Percentiles rank a stretch among this genome's conserved stretches.
Evolutionary conservation across 306 rosid genomes (phyloP).

Genomic region (Coriaria nepalensis): DNA sequence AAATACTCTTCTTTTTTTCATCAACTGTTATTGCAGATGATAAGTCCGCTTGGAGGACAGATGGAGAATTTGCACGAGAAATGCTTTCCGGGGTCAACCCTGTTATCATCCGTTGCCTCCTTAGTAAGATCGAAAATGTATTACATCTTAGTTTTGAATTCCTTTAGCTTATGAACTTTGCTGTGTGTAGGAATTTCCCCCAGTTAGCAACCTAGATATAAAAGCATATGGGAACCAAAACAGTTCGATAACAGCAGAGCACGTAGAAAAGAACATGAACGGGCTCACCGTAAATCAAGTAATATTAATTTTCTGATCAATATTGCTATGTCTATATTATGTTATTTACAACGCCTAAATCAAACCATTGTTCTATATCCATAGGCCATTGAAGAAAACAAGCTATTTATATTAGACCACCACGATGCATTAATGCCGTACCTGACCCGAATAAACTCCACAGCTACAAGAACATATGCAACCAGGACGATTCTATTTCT

Average conservation of each 20-base stretch:
- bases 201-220: constrained; percentile 58
- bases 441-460: constrained; percentile 66
- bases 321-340: background rate
- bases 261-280: constrained; percentile 39
- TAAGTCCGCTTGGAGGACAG: constrained; percentile 85
- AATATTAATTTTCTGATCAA: constrained; percentile 6
- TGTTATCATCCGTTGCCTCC: constrained; percentile 55
- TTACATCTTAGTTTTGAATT: background rate
- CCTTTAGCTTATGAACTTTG: background rate
- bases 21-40: constrained; percentile 25
- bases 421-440: constrained; percentile 78
- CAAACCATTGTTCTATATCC: constrained; percentile 1
- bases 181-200: constrained; percentile 64
- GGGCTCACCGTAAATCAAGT: constrained; percentile 57
- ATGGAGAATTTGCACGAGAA: constrained; percentile 80
- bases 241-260: constrained; percentile 50
- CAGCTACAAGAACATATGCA: constrained; percentile 68
- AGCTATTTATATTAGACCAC: constrained; percentile 66
- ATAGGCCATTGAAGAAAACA: constrained; percentile 56
- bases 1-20: background rate
- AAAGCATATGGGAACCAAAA: constrained; percentile 51
- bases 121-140: constrained; percentile 23
- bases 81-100: constrained; percentile 97
- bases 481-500: constrained; percentile 66
- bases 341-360: background rate